Evolutionary conservation across 495 filamentous ascomycete genomes (phyloP).

Genomic region (Aspergillus steynii): DNA sequence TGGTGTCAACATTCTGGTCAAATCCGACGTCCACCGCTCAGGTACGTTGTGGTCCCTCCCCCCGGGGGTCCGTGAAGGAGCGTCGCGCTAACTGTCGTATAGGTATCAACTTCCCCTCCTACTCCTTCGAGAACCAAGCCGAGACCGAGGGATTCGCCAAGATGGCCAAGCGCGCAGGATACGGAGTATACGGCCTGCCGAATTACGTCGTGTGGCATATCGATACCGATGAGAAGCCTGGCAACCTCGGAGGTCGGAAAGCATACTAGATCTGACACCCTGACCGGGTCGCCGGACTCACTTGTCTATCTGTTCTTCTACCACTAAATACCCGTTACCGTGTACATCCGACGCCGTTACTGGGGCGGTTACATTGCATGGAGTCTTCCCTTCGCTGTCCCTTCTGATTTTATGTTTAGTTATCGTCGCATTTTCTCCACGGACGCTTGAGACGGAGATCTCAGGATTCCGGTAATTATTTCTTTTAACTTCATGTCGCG

Average conservation of each 20-base stretch:
- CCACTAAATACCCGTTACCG: conserved; percentile 21
- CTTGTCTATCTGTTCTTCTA: conserved; percentile 11
- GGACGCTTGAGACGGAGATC: conserved; percentile 32
- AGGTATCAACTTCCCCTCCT: conserved; percentile 97
- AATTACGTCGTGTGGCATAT: conserved; percentile 99
- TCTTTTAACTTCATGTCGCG: conserved; percentile 32
- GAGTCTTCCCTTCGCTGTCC: conserved; percentile 14
- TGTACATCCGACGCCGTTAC: conserved; percentile 18
- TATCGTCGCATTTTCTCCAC: conserved; percentile 19
- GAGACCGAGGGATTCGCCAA: conserved; percentile 98
- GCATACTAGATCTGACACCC: conserved; percentile 33
- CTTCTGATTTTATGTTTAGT: conserved; percentile 16
- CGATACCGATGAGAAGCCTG: conserved; percentile 95
- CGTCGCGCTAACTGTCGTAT: conserved; percentile 11
- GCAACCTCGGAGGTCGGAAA: conserved; percentile 60
- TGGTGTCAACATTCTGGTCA: conserved; percentile 95
- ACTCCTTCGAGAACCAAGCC: conserved; percentile 98
- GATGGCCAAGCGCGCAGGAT: conserved; percentile 97
- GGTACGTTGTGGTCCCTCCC: conserved; percentile 50
- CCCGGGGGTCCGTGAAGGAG: background rate
- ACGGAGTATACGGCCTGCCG: conserved; percentile 86
- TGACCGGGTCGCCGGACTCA: background rate
- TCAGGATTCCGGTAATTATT: conserved; percentile 46
- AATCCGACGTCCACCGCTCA: conserved; percentile 94
- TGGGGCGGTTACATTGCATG: conserved; percentile 13